Evolutionary conservation across 768 basidiomycete genomes (phyloP).

Genomic region (Porpolomopsis calyptriformis): DNA sequence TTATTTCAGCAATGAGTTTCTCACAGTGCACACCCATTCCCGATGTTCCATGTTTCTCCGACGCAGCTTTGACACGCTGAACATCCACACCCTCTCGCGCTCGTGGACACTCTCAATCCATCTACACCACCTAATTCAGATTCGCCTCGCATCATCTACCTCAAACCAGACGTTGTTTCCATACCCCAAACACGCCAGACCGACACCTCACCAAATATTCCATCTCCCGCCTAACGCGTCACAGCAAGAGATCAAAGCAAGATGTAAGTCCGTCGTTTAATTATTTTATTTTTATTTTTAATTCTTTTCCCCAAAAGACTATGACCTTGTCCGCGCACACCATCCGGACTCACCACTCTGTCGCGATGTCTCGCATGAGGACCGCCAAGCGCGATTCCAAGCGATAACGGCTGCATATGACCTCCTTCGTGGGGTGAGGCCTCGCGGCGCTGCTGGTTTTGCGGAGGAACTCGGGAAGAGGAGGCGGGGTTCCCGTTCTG

Average conservation of each 20-base stretch:
- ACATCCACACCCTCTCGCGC: too few species aligned
- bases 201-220: slow-evolving; percentile 55
- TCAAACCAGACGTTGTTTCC: slow-evolving; percentile 27
- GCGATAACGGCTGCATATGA: slow-evolving; percentile 63
- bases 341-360: slow-evolving; percentile 57
- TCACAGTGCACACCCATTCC: too few species aligned
- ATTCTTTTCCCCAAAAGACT: slow-evolving; percentile 36
- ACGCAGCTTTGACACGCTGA: too few species aligned
- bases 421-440: slow-evolving; percentile 39
- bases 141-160: slow-evolving; percentile 1
- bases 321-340: slow-evolving; percentile 69
- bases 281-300: background rate
- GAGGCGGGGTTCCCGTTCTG: slow-evolving; percentile 15
- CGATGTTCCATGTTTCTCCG: too few species aligned
- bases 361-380: slow-evolving; percentile 29
- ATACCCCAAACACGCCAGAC: slow-evolving; percentile 38
- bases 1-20: too few species aligned
- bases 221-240: slow-evolving; percentile 45
- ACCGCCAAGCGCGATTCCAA: slow-evolving; percentile 56
- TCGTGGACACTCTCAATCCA: background rate
- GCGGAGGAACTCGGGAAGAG: slow-evolving; percentile 9
- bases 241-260: slow-evolving; percentile 42
- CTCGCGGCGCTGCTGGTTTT: slow-evolving; percentile 13
- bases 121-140: background rate
- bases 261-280: slow-evolving; percentile 32